Percentiles rank a stretch among this genome's conserved stretches.
Conservation (phyloP, 352 stramenopile genomes). For the Peronosclerospora sorghi region DNA sequence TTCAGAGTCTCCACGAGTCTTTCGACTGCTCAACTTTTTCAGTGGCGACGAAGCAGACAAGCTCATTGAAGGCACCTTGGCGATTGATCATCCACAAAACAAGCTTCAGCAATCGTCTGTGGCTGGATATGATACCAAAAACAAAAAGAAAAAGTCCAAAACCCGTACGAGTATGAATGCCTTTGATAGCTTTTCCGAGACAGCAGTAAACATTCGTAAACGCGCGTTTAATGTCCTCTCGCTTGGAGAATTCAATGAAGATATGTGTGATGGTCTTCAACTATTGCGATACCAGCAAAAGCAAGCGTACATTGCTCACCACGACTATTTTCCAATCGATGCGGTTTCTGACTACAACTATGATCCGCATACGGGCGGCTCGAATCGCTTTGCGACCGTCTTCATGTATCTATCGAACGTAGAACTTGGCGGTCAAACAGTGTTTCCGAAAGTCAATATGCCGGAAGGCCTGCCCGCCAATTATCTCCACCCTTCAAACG, state of each 20-base stretch:
- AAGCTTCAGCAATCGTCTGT: slow-evolving; percentile 55
- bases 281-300: slow-evolving; percentile 92
- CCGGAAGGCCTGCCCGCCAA: slow-evolving; percentile 43
- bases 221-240: slow-evolving; percentile 86
- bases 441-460: slow-evolving; percentile 73
- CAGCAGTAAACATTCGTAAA: slow-evolving; percentile 61
- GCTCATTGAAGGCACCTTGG: slow-evolving; percentile 65
- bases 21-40: slow-evolving; percentile 85
- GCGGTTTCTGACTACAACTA: slow-evolving; percentile 59
- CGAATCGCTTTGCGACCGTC: slow-evolving; percentile 76
- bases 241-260: slow-evolving; percentile 84
- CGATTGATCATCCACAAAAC: slow-evolving; percentile 67
- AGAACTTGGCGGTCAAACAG: slow-evolving; percentile 64
- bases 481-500: slow-evolving; percentile 42
- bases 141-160: slow-evolving; percentile 56
- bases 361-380: slow-evolving; percentile 60
- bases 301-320: slow-evolving; percentile 90
- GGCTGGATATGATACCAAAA: slow-evolving; percentile 31
- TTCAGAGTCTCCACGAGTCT: slow-evolving; percentile 72
- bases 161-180: slow-evolving; percentile 82
- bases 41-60: slow-evolving; percentile 63
- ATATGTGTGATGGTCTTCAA: slow-evolving; percentile 91
- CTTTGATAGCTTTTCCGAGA: slow-evolving; percentile 74
- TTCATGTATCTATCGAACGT: slow-evolving; percentile 82
- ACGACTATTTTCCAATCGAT: slow-evolving; percentile 85